A percentile compares a stretch with the other conserved stretches of the same genome.
Evolutionary conservation across 192 early-diverging fungal species (phyloP).

Genomic region (Gryganskiella cystojenkinii): DNA sequence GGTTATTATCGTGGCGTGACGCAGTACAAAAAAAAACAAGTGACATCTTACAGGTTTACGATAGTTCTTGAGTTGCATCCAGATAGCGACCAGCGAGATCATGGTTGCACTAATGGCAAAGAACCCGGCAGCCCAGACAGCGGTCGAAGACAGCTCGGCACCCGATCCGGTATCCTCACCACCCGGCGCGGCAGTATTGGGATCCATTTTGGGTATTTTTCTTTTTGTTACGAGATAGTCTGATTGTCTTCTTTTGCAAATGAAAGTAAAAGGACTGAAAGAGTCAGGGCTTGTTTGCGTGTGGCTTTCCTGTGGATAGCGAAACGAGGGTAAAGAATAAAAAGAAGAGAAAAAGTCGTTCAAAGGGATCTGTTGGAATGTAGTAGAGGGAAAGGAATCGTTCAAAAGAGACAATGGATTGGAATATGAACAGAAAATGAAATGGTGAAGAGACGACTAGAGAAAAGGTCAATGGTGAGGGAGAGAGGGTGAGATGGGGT

Average conservation of each 20-base stretch:
- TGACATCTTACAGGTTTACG: slow-evolving; percentile 64
- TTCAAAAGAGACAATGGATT: no score
- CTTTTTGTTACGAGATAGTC: no score
- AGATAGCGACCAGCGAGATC: slow-evolving; percentile 62
- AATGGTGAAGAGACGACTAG: no score
- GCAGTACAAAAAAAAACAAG: background rate
- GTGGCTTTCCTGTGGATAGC: background rate
- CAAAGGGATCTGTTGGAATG: no score
- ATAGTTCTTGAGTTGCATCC: slow-evolving; percentile 69
- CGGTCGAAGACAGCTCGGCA: slow-evolving; percentile 50
- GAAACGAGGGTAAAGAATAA: background rate
- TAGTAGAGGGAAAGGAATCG: no score
- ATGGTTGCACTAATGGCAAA: slow-evolving; percentile 59
- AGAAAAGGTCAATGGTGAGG: no score
- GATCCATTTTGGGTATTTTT: slow-evolving; percentile 3
- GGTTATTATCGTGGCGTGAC: background rate
- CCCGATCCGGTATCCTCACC: slow-evolving; percentile 58
- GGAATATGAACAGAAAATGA: no score
- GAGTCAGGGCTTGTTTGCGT: no score
- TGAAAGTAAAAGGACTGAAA: background rate
- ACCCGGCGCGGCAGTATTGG: slow-evolving; percentile 11
- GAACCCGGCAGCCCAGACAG: slow-evolving; percentile 57
- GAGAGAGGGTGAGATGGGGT: no score
- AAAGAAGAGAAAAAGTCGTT: no score
- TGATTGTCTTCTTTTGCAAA: background rate